phyloP scores from a whole-genome alignment of 2,329 filamentous ascomycete genomes.

The Cladosporium sp. region DNA sequence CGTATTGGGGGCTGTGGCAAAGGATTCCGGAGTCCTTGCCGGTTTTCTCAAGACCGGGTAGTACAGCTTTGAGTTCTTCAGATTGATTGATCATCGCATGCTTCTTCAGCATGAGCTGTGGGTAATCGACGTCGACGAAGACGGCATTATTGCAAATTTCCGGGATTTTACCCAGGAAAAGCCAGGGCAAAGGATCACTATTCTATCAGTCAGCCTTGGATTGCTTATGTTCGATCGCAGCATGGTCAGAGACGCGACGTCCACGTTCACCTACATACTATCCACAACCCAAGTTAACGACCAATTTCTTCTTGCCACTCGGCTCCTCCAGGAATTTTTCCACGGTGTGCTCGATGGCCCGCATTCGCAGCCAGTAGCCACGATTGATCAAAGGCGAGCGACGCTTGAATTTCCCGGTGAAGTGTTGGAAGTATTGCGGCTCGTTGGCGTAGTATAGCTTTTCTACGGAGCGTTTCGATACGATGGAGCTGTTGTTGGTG shows the following conservation, averaged over 20 bases:
- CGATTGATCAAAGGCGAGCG: slow-evolving; percentile 86
- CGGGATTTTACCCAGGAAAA: slow-evolving; percentile 66
- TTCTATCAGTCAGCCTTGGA: slow-evolving; percentile 1
- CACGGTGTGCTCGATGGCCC: slow-evolving; percentile 71
- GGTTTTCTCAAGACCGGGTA: slow-evolving; percentile 36
- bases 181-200: slow-evolving; percentile 83
- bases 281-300: slow-evolving; percentile 84
- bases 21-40: slow-evolving; percentile 44
- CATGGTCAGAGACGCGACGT: not conserved
- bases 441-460: slow-evolving; percentile 73
- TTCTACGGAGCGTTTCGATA: slow-evolving; percentile 90
- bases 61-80: slow-evolving; percentile 51
- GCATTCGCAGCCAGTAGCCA: slow-evolving; percentile 81
- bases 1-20: slow-evolving; percentile 64
- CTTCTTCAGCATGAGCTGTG: slow-evolving; percentile 72
- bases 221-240: not conserved
- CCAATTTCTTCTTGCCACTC: slow-evolving; percentile 58
- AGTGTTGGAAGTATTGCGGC: slow-evolving; percentile 80
- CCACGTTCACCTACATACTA: slow-evolving; percentile 50
- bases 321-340: slow-evolving; percentile 63
- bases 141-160: slow-evolving; percentile 53
- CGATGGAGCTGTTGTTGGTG: slow-evolving; percentile 87
- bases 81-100: slow-evolving; percentile 61
- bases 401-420: slow-evolving; percentile 77
- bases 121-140: slow-evolving; percentile 85